phyloP scores from a whole-genome alignment of 2,329 filamentous ascomycete genomes.

The Penicillium sp. region DNA sequence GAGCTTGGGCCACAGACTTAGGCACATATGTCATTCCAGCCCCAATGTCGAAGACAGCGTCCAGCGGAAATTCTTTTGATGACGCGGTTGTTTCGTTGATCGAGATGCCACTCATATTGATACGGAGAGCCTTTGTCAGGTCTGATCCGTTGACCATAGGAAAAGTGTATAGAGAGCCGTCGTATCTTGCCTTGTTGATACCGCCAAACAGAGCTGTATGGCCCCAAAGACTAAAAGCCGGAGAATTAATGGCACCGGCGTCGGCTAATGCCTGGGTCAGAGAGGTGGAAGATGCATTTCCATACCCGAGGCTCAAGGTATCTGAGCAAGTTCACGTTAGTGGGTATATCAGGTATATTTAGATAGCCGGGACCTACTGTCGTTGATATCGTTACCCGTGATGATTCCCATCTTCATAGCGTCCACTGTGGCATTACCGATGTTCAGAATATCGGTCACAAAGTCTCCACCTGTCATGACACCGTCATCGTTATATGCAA shows the following conservation, averaged over 20 bases:
- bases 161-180: constrained; percentile 2
- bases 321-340: neutral
- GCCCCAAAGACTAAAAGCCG: constrained; percentile 7
- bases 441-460: constrained; percentile 3
- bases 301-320: constrained; percentile 1
- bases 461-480: neutral
- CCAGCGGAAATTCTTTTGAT: neutral
- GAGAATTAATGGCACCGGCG: constrained; percentile 5
- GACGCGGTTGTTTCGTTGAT: neutral
- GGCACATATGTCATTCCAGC: constrained; percentile 1
- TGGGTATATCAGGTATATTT: neutral
- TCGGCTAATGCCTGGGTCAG: constrained; percentile 8
- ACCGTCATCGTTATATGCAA: neutral
- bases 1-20: neutral
- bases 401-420: constrained; percentile 8
- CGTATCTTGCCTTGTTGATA: constrained; percentile 8
- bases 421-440: neutral
- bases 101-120: constrained; percentile 2
- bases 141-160: constrained; percentile 5
- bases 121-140: neutral
- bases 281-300: constrained; percentile 6
- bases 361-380: neutral
- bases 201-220: constrained; percentile 7
- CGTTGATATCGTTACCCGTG: neutral
- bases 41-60: constrained; percentile 1